Percentiles rank a stretch among this genome's conserved stretches.
Conservation (phyloP, 257 asterid species). For the Ballota nigra region DNA sequence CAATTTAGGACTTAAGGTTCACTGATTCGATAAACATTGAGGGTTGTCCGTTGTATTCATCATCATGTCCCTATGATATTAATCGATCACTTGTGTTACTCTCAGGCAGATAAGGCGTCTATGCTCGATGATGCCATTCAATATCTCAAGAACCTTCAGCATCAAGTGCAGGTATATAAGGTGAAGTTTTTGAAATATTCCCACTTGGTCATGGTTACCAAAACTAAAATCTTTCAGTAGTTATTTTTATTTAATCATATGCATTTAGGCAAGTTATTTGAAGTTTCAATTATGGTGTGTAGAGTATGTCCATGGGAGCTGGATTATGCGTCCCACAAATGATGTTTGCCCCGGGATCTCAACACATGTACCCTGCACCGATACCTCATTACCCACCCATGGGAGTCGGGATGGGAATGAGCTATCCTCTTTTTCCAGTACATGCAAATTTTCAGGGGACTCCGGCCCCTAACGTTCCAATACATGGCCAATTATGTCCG, state of each 20-base stretch:
- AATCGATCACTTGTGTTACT: conserved; percentile 2
- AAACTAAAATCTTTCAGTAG: background rate
- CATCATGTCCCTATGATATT: background rate
- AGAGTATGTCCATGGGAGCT: conserved; percentile 90
- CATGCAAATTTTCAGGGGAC: conserved; percentile 42
- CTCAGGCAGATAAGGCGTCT: conserved; percentile 84
- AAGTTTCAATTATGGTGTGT: conserved; percentile 11
- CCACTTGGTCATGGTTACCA: background rate
- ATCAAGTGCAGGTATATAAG: conserved; percentile 71
- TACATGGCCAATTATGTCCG: conserved; percentile 19
- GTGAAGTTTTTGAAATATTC: conserved; percentile 8
- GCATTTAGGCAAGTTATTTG: background rate
- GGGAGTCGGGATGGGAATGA: conserved; percentile 50
- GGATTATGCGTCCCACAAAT: conserved; percentile 68
- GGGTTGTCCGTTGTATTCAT: too few relatives aligned
- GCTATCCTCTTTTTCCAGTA: conserved; percentile 47
- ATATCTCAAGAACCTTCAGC: conserved; percentile 83
- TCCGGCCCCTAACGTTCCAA: conserved; percentile 35
- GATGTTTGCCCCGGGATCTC: conserved; percentile 62
- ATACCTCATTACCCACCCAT: conserved; percentile 50
- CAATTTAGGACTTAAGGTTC: background rate
- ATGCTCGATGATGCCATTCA: conserved; percentile 95
- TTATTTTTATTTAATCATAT: too few relatives aligned
- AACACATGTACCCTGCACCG: conserved; percentile 53
- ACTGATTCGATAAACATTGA: too few relatives aligned